phyloP scores from a whole-genome alignment of 2,329 filamentous ascomycete genomes.

The Fusarium sarcochroum region DNA sequence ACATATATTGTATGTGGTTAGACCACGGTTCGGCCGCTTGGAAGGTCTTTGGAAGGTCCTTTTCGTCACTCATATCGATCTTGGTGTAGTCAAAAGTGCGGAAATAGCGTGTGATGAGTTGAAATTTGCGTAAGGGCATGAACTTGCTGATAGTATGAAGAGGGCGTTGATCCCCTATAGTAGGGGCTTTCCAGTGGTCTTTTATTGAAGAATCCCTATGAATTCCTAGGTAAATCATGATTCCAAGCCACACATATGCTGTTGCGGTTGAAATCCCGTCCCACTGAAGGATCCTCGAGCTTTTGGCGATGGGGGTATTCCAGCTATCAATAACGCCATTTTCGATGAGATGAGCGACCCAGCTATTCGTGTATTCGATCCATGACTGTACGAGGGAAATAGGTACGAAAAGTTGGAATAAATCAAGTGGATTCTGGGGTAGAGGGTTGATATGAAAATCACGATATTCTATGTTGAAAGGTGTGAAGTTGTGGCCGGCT shows the following conservation, averaged over 20 bases:
- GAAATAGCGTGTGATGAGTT: background rate
- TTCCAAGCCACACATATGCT: background rate
- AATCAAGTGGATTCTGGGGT: background rate
- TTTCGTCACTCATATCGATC: background rate
- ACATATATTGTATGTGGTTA: background rate
- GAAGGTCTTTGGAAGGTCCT: background rate
- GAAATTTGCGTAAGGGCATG: background rate
- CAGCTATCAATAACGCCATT: background rate
- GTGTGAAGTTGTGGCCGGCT: background rate
- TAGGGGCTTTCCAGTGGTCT: background rate
- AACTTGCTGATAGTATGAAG: background rate
- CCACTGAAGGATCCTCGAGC: too few relatives aligned
- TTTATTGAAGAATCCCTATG: background rate
- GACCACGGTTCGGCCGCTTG: background rate
- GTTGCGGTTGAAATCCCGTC: background rate
- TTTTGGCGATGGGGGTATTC: too few relatives aligned
- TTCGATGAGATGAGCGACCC: background rate
- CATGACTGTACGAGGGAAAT: background rate
- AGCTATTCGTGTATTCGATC: background rate
- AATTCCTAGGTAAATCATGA: background rate
- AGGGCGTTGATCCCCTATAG: background rate
- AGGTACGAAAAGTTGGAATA: background rate
- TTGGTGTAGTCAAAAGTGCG: background rate
- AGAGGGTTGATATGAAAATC: background rate
- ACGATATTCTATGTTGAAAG: background rate